Evolutionary conservation across 2,329 filamentous ascomycete genomes (phyloP).

Genomic region (Hymenoscyphus fructigenus): DNA sequence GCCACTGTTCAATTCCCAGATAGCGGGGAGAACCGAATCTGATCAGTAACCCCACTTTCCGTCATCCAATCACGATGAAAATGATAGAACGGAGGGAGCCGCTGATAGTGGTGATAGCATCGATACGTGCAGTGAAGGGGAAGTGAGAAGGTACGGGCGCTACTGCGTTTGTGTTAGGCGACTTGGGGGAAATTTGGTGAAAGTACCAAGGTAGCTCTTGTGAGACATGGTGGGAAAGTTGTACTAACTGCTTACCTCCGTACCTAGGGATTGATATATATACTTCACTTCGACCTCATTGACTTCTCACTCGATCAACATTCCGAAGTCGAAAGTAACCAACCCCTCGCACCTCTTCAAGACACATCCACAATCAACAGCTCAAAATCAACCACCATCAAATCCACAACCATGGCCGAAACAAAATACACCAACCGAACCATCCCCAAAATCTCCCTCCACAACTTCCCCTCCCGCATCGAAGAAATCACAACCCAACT

Average conservation of each 20-base stretch:
- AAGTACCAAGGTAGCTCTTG: background rate
- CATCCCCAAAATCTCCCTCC: slow-evolving; percentile 50
- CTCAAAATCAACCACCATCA: background rate
- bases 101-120: slow-evolving; percentile 7
- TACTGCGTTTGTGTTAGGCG: background rate
- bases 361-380: background rate
- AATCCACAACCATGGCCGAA: slow-evolving; percentile 5
- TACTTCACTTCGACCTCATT: background rate
- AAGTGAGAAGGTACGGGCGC: no score
- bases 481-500: slow-evolving; percentile 53
- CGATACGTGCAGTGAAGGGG: background rate
- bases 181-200: background rate
- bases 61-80: background rate
- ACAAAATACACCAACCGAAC: slow-evolving; percentile 20
- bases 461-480: slow-evolving; percentile 51
- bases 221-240: background rate
- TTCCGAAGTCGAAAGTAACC: background rate
- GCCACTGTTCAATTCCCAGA: background rate
- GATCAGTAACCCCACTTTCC: slow-evolving; percentile 1
- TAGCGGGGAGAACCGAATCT: background rate
- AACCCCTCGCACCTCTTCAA: background rate
- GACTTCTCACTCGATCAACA: background rate
- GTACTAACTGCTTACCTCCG: background rate
- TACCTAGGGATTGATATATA: background rate
- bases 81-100: slow-evolving; percentile 5